These are phyloP conservation scores for Paraphysoderma sedebokerense DNA, from an alignment of 371 early-diverging fungal species.

Conservation along the genomic window DNA sequence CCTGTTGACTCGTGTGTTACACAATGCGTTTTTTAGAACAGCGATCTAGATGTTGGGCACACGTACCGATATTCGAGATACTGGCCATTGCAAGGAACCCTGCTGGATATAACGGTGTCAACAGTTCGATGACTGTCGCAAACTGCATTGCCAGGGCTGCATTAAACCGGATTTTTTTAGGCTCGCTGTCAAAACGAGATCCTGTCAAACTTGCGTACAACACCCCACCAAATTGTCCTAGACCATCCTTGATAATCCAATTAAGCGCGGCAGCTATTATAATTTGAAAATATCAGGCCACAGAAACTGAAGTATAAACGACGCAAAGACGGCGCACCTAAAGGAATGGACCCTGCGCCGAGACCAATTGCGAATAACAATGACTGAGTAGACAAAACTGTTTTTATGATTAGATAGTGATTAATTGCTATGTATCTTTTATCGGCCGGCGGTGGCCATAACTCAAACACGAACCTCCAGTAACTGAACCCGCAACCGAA, in stretches of 20 bases:
- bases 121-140: constrained; percentile 44
- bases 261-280: constrained; percentile 51
- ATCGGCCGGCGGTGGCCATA: not conserved
- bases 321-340: constrained; percentile 4
- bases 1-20: constrained; percentile 8
- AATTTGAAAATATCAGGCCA: not conserved
- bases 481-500: constrained; percentile 47
- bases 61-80: constrained; percentile 44
- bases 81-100: constrained; percentile 47
- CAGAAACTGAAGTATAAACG: not conserved
- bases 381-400: constrained; percentile 52
- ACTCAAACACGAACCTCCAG: constrained; percentile 26
- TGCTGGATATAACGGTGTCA: constrained; percentile 49
- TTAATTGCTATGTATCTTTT: not conserved
- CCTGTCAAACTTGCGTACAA: constrained; percentile 44
- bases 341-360: constrained; percentile 39
- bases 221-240: constrained; percentile 69
- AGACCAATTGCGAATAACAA: constrained; percentile 55
- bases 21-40: not conserved
- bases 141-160: constrained; percentile 41
- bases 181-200: constrained; percentile 50
- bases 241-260: constrained; percentile 74
- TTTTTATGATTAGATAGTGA: not conserved
- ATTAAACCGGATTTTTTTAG: constrained; percentile 52
- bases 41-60: not conserved